Evolutionary conservation across 768 basidiomycete species (phyloP).

Genomic region (Psilocybe azurescens): DNA sequence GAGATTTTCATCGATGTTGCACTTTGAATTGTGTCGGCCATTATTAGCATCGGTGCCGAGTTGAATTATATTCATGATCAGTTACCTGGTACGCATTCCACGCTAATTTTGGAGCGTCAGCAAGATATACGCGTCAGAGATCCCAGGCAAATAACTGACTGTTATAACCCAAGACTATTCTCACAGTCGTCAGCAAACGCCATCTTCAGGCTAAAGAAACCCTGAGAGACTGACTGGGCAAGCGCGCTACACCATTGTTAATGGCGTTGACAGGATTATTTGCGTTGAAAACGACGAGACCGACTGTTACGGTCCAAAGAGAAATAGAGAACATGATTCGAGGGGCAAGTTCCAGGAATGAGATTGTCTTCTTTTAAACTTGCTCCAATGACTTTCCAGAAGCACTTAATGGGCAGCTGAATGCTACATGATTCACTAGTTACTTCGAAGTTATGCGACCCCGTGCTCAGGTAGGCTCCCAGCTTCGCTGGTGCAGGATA

Average conservation of each 20-base stretch:
- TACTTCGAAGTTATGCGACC: not conserved
- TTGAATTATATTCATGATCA: not conserved
- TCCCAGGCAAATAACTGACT: conserved; percentile 43
- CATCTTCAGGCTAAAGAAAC: not conserved
- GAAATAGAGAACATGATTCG: conserved; percentile 25
- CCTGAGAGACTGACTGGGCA: conserved; percentile 37
- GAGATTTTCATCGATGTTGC: conserved; percentile 60
- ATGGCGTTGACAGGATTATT: conserved; percentile 26
- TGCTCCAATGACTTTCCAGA: not conserved
- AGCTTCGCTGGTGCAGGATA: not conserved
- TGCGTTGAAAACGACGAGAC: conserved; percentile 19
- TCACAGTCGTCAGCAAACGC: not conserved
- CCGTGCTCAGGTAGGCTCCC: not conserved
- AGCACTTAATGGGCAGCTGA: not conserved
- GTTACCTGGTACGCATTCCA: conserved; percentile 74
- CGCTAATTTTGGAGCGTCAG: conserved; percentile 38
- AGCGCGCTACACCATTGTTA: conserved; percentile 40
- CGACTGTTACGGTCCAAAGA: conserved; percentile 25
- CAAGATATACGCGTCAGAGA: not conserved
- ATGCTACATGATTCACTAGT: not conserved
- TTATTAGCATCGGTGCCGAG: not conserved
- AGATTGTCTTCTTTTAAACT: not conserved
- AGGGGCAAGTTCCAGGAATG: not conserved
- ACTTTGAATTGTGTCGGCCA: conserved; percentile 41
- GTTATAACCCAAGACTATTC: conserved; percentile 65